Evolutionary conservation across 352 stramenopile species (phyloP).

Genomic region (Pelagophyceae sp.): DNA sequence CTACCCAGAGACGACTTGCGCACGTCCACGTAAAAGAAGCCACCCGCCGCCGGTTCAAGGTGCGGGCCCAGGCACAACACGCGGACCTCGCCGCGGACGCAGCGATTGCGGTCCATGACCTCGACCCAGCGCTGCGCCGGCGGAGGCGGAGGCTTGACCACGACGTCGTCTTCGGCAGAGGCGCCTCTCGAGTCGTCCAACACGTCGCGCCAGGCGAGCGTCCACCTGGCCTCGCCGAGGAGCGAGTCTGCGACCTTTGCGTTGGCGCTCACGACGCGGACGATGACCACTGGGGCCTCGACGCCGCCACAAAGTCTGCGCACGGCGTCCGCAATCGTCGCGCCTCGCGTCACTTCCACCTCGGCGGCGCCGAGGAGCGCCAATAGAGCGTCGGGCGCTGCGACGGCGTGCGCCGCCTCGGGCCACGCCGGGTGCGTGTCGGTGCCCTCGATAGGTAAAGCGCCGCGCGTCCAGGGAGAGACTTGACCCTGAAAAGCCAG

Average conservation of each 20-base stretch:
- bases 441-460: neutral
- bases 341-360: neutral
- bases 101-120: neutral
- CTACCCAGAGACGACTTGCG: neutral
- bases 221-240: neutral
- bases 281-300: neutral
- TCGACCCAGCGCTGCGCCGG: too few species aligned
- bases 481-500: neutral
- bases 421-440: neutral
- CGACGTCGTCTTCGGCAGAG: too few species aligned
- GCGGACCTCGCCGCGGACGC: neutral
- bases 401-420: neutral
- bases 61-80: neutral
- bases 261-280: neutral
- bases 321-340: too few species aligned
- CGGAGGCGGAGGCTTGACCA: too few species aligned
- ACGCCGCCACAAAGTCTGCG: neutral
- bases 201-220: neutral
- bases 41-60: neutral
- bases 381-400: neutral
- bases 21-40: neutral
- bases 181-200: too few species aligned
- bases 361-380: neutral
- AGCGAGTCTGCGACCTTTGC: neutral
- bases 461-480: neutral